Base-by-base conservation (phyloP, 1,139 yeast species). In the Yamadazyma dendronema region DNA sequence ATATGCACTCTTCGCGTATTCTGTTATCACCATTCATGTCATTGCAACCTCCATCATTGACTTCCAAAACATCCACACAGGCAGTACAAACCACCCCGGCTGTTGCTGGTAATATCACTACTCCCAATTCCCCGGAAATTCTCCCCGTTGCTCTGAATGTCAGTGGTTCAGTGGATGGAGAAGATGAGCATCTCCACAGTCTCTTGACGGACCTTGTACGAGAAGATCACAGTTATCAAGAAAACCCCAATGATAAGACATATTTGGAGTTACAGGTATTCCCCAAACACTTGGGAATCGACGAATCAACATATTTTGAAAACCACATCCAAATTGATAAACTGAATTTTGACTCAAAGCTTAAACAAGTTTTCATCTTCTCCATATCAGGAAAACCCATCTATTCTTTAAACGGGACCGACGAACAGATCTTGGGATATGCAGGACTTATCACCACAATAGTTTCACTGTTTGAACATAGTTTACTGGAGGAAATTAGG, bases 301-400 rank as follows among this genome's bases (percentile, higher is more conserved):
- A 42, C 12, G 38, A 47, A 25, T 40, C 44, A 1, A 48, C 47
- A 2, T 59, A 50, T 39, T 54, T 41, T 29, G 23, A 43, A 1
- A 41, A 48, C 17, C 42, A 47, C 34, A 50, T 62, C 7, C 28
- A 31, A 5, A 41, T 46, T 3, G 51, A 50, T 28, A 33, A 41
- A n/a, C 50, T 49, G 1, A 37, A 42, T 35, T 80, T 79, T 51
- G 73, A 65, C 39, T 45, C 48, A 30, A 74, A 67, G 32, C 60
- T 71, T 36, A 85, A 84, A 56, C 94, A 85, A 39, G 88, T 85
- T 50, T 80, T 89, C 46, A 79, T 92, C 5, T 67, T 92, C n/a
- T 88, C 96, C 0, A 65, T 82, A 2, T 96, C 97, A 0, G 98
- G 98, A 0, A 92, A 92, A 57, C 97, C 96, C 1, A 85, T 92